Percentiles rank a stretch among this genome's conserved stretches.
These are phyloP conservation scores for Syncephalastrum racemosum DNA, from an alignment of 371 early-diverging fungal species.

Conservation along the genomic window DNA sequence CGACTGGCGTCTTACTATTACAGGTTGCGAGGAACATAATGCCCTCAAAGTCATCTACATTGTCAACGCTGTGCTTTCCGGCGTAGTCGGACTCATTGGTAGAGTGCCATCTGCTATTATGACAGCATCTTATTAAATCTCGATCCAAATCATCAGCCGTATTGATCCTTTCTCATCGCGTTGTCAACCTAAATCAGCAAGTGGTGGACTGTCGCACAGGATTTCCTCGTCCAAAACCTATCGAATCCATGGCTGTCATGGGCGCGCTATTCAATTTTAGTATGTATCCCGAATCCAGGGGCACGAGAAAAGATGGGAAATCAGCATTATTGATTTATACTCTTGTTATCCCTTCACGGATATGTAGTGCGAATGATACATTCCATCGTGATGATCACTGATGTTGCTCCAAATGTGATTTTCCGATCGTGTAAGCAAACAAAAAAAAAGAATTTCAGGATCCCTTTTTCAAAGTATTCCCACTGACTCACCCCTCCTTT, in stretches of 20 bases:
- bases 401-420: slow-evolving; percentile 11
- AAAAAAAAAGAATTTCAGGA: background rate
- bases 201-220: slow-evolving; percentile 19
- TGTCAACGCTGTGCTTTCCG: slow-evolving; percentile 9
- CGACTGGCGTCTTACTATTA: slow-evolving; percentile 26
- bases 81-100: slow-evolving; percentile 19
- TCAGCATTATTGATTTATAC: slow-evolving; percentile 1
- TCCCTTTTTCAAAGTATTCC: too few species aligned
- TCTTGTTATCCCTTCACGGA: background rate
- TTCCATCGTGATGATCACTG: slow-evolving; percentile 18
- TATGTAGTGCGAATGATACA: slow-evolving; percentile 30
- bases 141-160: background rate
- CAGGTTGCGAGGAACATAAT: slow-evolving; percentile 12
- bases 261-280: slow-evolving; percentile 19
- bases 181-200: slow-evolving; percentile 17
- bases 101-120: background rate
- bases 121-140: slow-evolving; percentile 17
- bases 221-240: slow-evolving; percentile 25
- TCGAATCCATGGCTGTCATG: slow-evolving; percentile 21
- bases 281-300: slow-evolving; percentile 3
- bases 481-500: slow-evolving; percentile 1
- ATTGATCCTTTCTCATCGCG: slow-evolving; percentile 15
- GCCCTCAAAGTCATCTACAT: slow-evolving; percentile 13
- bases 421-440: slow-evolving; percentile 21
- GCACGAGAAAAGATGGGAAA: background rate